Conservation (phyloP, 805 yeast species). For the Metschnikowia continentalis region DNA sequence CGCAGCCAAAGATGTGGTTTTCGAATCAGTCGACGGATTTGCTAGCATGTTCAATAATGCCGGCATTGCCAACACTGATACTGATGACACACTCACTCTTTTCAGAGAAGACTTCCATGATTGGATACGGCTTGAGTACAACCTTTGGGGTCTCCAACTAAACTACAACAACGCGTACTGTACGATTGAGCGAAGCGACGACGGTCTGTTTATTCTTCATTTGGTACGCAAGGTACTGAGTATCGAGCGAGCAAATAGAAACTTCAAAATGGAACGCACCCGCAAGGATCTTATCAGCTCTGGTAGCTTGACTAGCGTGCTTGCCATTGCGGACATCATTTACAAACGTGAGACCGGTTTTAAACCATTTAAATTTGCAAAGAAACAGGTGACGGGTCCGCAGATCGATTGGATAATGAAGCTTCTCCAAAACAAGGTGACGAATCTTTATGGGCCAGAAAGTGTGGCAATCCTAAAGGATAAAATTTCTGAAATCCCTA, state of each 20-base stretch:
- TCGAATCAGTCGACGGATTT: conserved; percentile 39
- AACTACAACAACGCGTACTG: conserved; percentile 5
- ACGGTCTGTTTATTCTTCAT: conserved; percentile 4
- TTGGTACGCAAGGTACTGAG: neutral
- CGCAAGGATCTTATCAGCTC: neutral
- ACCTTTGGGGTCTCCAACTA: conserved; percentile 28
- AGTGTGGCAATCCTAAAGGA: conserved; percentile 9
- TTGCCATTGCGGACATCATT: conserved; percentile 1
- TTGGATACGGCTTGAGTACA: conserved; percentile 33
- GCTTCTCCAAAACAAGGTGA: conserved; percentile 2
- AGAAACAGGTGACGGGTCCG: neutral
- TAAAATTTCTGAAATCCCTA: conserved; percentile 9
- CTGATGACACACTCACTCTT: conserved; percentile 11
- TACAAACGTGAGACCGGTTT: neutral
- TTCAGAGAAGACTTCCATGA: conserved; percentile 12
- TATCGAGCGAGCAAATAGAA: conserved; percentile 10
- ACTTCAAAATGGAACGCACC: conserved; percentile 20
- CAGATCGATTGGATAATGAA: conserved; percentile 9
- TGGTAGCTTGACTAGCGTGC: conserved; percentile 11
- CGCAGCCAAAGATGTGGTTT: conserved; percentile 21
- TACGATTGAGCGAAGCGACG: conserved; percentile 5
- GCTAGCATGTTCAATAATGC: conserved; percentile 14
- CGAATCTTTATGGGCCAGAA: conserved; percentile 6
- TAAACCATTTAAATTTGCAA: too few relatives aligned
- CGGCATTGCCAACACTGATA: conserved; percentile 7